phyloP scores from a whole-genome alignment of 2,329 filamentous ascomycete species.

The Nectriaceae sp. region DNA sequence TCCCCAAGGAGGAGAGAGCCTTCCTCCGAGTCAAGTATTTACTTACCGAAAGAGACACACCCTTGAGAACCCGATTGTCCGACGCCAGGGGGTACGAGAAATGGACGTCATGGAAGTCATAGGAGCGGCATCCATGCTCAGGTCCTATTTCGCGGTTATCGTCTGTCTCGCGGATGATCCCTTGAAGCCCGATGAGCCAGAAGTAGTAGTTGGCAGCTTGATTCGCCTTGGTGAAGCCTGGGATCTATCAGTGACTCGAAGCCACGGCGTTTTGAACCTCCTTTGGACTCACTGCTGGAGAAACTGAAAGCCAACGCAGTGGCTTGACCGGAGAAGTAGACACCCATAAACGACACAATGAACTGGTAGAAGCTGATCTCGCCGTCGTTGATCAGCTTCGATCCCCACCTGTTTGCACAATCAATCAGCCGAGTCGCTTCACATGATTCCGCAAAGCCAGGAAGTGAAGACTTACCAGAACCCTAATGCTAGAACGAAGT shows the following conservation, averaged over 20 bases:
- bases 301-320: constrained; percentile 42
- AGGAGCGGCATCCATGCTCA: too few relatives aligned
- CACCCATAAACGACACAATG: constrained; percentile 51
- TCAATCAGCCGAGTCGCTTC: not conserved
- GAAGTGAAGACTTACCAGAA: constrained; percentile 48
- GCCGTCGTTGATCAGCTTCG: constrained; percentile 33
- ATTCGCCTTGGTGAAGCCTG: too few relatives aligned
- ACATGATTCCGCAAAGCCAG: constrained; percentile 42
- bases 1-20: constrained; percentile 44
- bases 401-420: constrained; percentile 31
- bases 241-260: not conserved
- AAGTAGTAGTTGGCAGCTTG: too few relatives aligned
- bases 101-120: too few relatives aligned
- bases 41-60: constrained; percentile 51
- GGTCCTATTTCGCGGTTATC: too few relatives aligned
- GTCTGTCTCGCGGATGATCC: too few relatives aligned
- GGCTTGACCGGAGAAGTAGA: constrained; percentile 45
- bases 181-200: too few relatives aligned
- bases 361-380: constrained; percentile 54
- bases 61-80: not conserved
- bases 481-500: constrained; percentile 42
- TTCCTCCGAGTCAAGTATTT: constrained; percentile 48
- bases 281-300: constrained; percentile 39
- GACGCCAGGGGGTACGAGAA: too few relatives aligned
- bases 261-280: not conserved